Evolutionary conservation across 1,284 basidiomycete species (phyloP).

Genomic region (Cerioporus squamosus): DNA sequence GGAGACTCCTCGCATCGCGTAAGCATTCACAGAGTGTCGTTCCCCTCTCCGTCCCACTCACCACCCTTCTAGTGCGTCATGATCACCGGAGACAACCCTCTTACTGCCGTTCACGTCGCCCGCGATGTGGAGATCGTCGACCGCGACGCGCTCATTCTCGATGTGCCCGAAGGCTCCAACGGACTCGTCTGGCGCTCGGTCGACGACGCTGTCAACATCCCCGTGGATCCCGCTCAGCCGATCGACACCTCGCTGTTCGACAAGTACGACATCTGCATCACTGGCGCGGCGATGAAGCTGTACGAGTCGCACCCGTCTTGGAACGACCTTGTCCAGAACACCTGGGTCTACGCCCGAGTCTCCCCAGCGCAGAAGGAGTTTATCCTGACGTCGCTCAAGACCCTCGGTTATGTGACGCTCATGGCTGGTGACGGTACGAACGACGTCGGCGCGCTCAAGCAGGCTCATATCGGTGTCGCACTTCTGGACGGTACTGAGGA

Average conservation of each 20-base stretch:
- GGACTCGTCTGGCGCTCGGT: constrained; percentile 94
- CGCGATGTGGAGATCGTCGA: constrained; percentile 95
- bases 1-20: constrained; percentile 94
- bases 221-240: constrained; percentile 78
- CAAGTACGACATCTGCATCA: constrained; percentile 93
- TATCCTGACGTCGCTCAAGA: constrained; percentile 88
- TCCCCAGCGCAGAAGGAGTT: constrained; percentile 95
- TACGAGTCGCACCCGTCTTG: constrained; percentile 71
- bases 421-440: constrained; percentile 99
- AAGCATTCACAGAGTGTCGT: constrained; percentile 37
- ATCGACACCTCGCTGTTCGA: constrained; percentile 80
- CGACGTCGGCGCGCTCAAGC: constrained; percentile 95
- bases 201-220: constrained; percentile 86
- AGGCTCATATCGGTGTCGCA: constrained; percentile 94
- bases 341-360: constrained; percentile 96
- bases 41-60: neutral
- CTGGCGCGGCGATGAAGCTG: constrained; percentile 89
- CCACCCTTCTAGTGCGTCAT: constrained; percentile 78
- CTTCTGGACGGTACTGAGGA: constrained; percentile 90
- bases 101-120: constrained; percentile 94
- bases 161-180: constrained; percentile 78
- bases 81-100: constrained; percentile 97
- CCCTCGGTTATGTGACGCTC: constrained; percentile 86
- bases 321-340: constrained; percentile 85
- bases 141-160: constrained; percentile 89